These are phyloP conservation scores for Epipyxis sp. DNA, from an alignment of 108 stramenopile species.

Conservation along the genomic window DNA sequence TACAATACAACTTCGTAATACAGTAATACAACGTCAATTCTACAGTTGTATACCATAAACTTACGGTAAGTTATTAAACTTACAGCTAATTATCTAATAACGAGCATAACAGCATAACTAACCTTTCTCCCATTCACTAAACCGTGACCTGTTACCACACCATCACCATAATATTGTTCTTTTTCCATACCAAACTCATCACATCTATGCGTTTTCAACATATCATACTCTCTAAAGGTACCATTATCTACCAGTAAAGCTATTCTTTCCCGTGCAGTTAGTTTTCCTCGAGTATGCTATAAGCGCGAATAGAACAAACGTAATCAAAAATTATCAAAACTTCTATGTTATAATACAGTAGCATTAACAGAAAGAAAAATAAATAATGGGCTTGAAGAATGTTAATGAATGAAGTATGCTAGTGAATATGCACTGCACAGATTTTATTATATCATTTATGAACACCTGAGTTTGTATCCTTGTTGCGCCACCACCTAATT, in stretches of 20 bases:
- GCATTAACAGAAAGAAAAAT: neutral
- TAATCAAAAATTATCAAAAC: neutral
- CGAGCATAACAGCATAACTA: neutral
- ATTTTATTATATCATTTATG: too few relatives aligned
- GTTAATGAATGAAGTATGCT: conserved; percentile 10
- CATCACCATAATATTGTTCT: conserved; percentile 82
- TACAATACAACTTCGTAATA: conserved; percentile 37
- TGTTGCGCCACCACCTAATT: conserved; percentile 77
- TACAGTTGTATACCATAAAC: too few relatives aligned
- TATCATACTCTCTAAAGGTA: conserved; percentile 88
- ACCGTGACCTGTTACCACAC: conserved; percentile 75
- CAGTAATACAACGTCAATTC: neutral
- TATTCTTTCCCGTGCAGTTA: conserved; percentile 95
- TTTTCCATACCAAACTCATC: conserved; percentile 93
- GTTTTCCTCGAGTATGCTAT: conserved; percentile 86
- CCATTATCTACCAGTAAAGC: conserved; percentile 78
- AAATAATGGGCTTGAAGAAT: neutral
- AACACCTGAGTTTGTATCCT: too few relatives aligned
- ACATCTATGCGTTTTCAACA: conserved; percentile 89
- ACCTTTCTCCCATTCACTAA: conserved; percentile 27
- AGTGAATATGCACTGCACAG: too few relatives aligned
- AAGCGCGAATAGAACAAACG: neutral
- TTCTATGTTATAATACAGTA: neutral
- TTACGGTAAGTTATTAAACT: too few relatives aligned
- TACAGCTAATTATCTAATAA: too few relatives aligned